phyloP scores from a whole-genome alignment of 202 grass and related monocot species.

The Panicum hallii region DNA sequence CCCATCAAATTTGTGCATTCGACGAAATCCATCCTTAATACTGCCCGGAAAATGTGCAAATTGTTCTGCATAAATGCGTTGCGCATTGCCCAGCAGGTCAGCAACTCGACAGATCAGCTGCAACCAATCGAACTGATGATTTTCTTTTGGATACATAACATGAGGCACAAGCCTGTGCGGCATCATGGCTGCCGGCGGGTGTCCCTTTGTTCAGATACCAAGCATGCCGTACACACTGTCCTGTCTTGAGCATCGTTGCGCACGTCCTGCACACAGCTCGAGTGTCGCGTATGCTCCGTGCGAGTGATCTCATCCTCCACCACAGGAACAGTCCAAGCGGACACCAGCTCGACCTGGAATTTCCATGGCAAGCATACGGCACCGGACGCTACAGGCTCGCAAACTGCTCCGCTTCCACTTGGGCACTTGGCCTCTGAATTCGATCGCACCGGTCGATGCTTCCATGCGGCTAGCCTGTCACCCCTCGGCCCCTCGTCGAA shows the following conservation, averaged over 20 bases:
- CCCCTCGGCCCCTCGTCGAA: not conserved
- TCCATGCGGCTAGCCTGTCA: constrained; percentile 22
- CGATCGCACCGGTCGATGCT: no score
- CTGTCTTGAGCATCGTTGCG: not conserved
- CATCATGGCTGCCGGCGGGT: not conserved
- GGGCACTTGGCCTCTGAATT: no score
- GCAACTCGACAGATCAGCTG: no score
- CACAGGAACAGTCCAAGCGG: no score
- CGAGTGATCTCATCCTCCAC: not conserved
- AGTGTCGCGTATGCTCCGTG: not conserved
- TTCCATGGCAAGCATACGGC: not conserved
- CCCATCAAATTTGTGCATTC: no score
- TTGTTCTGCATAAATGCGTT: not conserved
- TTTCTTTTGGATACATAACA: no score
- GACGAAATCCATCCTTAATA: no score
- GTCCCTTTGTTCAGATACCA: not conserved
- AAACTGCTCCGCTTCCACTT: no score
- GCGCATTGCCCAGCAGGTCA: not conserved
- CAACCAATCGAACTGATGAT: no score
- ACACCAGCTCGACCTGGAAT: not conserved
- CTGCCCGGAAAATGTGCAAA: not conserved
- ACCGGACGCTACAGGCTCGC: not conserved
- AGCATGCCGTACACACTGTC: not conserved
- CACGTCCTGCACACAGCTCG: not conserved
- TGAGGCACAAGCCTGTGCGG: no score